These are phyloP conservation scores for Russula ochroleuca DNA, from an alignment of 768 basidiomycete genomes.

Conservation along the genomic window DNA sequence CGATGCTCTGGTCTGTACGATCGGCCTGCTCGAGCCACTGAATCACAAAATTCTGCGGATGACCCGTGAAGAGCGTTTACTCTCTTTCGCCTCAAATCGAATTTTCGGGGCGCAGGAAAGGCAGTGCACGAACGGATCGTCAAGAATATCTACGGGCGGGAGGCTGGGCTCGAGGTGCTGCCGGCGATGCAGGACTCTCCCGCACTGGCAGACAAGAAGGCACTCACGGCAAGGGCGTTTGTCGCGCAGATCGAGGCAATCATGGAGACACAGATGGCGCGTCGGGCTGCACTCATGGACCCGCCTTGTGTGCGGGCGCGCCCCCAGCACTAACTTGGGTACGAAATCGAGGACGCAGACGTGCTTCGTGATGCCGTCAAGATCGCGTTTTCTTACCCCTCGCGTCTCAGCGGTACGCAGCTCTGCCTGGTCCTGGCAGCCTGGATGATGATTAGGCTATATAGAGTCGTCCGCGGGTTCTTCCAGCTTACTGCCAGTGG, in stretches of 20 bases:
- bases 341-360: constrained; percentile 62
- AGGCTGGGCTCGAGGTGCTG: constrained; percentile 75
- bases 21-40: constrained; percentile 85
- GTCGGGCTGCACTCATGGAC: constrained; percentile 56
- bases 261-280: constrained; percentile 75
- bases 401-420: constrained; percentile 86
- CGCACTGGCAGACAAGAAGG: constrained; percentile 80
- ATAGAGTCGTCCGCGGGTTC: constrained; percentile 71
- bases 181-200: constrained; percentile 92
- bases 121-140: constrained; percentile 89
- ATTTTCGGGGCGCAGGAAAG: constrained; percentile 80
- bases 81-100: constrained; percentile 80
- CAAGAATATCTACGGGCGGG: constrained; percentile 95
- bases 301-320: constrained; percentile 54
- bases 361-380: constrained; percentile 86
- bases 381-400: constrained; percentile 84
- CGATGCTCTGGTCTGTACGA: constrained; percentile 89
- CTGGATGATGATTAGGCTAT: constrained; percentile 78
- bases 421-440: constrained; percentile 57
- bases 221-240: constrained; percentile 67
- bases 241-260: constrained; percentile 82
- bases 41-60: constrained; percentile 78
- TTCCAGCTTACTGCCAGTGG: constrained; percentile 37
- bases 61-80: constrained; percentile 65
- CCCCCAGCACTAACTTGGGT: constrained; percentile 74